Evolutionary conservation across 306 rosid genomes (phyloP).

Genomic region (Luffa acutangula): DNA sequence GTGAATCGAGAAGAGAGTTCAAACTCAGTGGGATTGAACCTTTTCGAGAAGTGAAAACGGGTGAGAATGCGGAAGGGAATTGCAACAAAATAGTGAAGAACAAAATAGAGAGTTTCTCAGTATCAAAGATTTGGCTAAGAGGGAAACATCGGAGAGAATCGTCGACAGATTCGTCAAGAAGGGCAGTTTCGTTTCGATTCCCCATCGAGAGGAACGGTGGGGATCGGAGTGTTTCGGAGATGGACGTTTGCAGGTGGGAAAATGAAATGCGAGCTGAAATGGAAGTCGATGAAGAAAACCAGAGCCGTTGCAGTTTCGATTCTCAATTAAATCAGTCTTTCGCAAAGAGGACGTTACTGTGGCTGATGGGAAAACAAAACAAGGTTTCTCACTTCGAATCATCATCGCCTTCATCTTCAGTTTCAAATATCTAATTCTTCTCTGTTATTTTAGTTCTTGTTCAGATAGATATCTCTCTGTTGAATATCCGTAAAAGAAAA

Average conservation of each 20-base stretch:
- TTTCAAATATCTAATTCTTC: slow-evolving; percentile 25
- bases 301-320: slow-evolving; percentile 62
- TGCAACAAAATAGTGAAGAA: slow-evolving; percentile 21
- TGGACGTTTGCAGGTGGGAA: slow-evolving; percentile 47
- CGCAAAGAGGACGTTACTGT: slow-evolving; percentile 75
- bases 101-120: slow-evolving; percentile 57
- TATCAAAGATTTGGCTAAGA: slow-evolving; percentile 81
- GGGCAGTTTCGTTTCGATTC: slow-evolving; percentile 66
- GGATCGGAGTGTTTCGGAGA: slow-evolving; percentile 44
- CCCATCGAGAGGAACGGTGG: slow-evolving; percentile 30
- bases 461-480: not conserved
- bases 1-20: slow-evolving; percentile 71
- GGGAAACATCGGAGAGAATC: slow-evolving; percentile 41
- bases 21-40: slow-evolving; percentile 39
- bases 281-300: slow-evolving; percentile 49
- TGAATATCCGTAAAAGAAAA: not conserved
- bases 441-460: not conserved
- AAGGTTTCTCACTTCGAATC: slow-evolving; percentile 60
- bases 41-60: slow-evolving; percentile 9
- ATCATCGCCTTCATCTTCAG: slow-evolving; percentile 19
- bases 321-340: slow-evolving; percentile 74
- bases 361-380: slow-evolving; percentile 83
- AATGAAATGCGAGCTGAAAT: slow-evolving; percentile 38
- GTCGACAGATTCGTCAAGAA: slow-evolving; percentile 28
- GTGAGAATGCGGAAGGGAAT: slow-evolving; percentile 8